Percentiles rank a stretch among this genome's conserved stretches.
Evolutionary conservation across 2,329 filamentous ascomycete genomes (phyloP).

Genomic region (Aureobasidium melanogenum): DNA sequence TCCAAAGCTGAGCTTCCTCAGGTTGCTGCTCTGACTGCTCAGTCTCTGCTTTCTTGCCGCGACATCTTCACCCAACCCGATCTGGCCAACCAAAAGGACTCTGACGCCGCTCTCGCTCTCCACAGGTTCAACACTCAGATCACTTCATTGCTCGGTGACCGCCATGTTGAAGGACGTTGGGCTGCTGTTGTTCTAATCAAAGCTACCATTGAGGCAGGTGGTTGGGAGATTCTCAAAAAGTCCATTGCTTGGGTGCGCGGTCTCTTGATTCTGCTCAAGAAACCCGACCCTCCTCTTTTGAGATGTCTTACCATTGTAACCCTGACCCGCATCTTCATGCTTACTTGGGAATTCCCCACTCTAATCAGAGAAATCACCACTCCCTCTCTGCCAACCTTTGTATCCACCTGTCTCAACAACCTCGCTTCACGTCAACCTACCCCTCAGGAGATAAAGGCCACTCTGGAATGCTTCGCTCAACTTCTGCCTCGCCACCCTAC

Average conservation of each 20-base stretch:
- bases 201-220: slow-evolving; percentile 69
- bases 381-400: slow-evolving; percentile 65
- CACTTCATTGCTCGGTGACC: slow-evolving; percentile 68
- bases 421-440: slow-evolving; percentile 31
- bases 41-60: slow-evolving; percentile 45
- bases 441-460: slow-evolving; percentile 44
- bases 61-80: slow-evolving; percentile 55
- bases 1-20: slow-evolving; percentile 64
- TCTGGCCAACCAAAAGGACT: slow-evolving; percentile 48
- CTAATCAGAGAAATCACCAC: slow-evolving; percentile 82
- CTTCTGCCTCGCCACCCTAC: slow-evolving; percentile 75
- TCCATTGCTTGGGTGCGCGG: slow-evolving; percentile 67
- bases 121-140: slow-evolving; percentile 77
- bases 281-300: slow-evolving; percentile 64
- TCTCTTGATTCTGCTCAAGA: slow-evolving; percentile 69
- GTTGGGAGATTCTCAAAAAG: slow-evolving; percentile 70
- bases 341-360: slow-evolving; percentile 74
- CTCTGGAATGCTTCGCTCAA: slow-evolving; percentile 62
- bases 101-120: slow-evolving; percentile 59
- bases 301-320: slow-evolving; percentile 72
- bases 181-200: slow-evolving; percentile 72
- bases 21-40: slow-evolving; percentile 59
- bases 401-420: slow-evolving; percentile 63
- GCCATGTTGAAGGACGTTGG: slow-evolving; percentile 65
- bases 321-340: slow-evolving; percentile 72